Percentiles rank a stretch among this genome's conserved stretches.
These are phyloP conservation scores for Penicillium crystallinum DNA, from an alignment of 495 filamentous ascomycete species.

Conservation along the genomic window DNA sequence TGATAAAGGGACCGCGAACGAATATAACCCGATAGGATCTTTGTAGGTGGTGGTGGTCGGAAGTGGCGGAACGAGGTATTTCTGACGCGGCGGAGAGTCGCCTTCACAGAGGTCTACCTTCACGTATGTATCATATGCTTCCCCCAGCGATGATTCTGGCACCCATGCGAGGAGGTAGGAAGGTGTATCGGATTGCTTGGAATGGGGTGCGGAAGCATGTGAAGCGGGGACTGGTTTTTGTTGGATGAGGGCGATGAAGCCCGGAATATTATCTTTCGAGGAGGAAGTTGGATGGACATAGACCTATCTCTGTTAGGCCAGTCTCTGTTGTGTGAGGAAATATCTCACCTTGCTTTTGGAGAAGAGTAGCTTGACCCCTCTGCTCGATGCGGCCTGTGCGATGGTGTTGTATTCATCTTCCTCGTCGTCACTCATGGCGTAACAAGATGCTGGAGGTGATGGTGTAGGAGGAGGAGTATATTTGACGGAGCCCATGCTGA, in stretches of 20 bases:
- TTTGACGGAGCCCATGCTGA: conserved; percentile 26
- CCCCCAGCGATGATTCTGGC: conserved; percentile 83
- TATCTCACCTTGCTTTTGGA: conserved; percentile 85
- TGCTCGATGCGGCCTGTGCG: conserved; percentile 69
- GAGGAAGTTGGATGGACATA: conserved; percentile 96
- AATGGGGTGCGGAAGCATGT: conserved; percentile 44
- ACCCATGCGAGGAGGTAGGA: conserved; percentile 88
- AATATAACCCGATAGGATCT: conserved; percentile 74
- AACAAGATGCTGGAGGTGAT: conserved; percentile 87
- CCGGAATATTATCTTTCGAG: conserved; percentile 92
- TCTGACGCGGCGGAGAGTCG: conserved; percentile 74
- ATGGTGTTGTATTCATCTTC: conserved; percentile 96
- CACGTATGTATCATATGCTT: conserved; percentile 82
- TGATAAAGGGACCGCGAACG: conserved; percentile 86
- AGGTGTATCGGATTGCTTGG: conserved; percentile 45
- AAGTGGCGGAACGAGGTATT: conserved; percentile 86
- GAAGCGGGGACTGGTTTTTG: conserved; percentile 58
- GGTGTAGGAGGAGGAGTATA: conserved; percentile 46
- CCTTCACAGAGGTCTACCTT: conserved; percentile 87
- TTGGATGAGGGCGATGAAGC: conserved; percentile 89
- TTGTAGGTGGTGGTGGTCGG: conserved; percentile 67
- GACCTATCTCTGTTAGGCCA: conserved; percentile 50
- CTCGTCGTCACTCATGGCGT: conserved; percentile 94
- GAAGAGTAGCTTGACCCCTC: conserved; percentile 91
- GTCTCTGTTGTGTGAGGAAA: not conserved